A percentile compares a stretch with the other conserved stretches of the same genome.
phyloP scores from a whole-genome alignment of 2,329 filamentous ascomycete species.

The Aspergillus sp. region DNA sequence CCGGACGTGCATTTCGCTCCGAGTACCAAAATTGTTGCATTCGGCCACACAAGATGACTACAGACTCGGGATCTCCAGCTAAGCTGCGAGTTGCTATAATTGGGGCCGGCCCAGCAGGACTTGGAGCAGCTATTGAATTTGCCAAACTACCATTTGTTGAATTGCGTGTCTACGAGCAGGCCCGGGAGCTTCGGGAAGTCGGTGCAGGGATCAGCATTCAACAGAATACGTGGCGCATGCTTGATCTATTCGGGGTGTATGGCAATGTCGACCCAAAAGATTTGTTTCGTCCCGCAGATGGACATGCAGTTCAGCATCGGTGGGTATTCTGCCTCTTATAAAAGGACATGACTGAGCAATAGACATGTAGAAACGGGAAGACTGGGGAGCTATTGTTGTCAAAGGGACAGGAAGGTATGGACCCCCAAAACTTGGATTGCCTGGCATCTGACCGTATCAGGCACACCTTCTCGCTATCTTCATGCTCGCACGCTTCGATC shows the following conservation, averaged over 20 bases:
- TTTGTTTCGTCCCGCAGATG: slow-evolving; percentile 13
- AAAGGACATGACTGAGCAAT: not conserved
- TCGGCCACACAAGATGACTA: not conserved
- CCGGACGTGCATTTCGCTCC: too few species aligned
- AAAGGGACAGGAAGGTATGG: slow-evolving; percentile 8
- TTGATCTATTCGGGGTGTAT: slow-evolving; percentile 13
- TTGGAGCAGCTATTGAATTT: slow-evolving; percentile 17
- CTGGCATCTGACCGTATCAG: not conserved
- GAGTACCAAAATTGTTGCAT: not conserved
- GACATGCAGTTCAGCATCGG: slow-evolving; percentile 17
- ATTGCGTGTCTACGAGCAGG: slow-evolving; percentile 17
- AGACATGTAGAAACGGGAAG: slow-evolving; percentile 7
- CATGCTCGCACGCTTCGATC: slow-evolving; percentile 16
- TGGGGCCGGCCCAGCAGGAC: slow-evolving; percentile 18
- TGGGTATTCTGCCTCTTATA: not conserved
- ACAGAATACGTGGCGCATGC: slow-evolving; percentile 18
- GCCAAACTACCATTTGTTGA: slow-evolving; percentile 11
- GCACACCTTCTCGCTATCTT: slow-evolving; percentile 9
- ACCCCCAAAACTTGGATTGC: too few species aligned
- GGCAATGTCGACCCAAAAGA: slow-evolving; percentile 11
- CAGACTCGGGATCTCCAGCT: not conserved
- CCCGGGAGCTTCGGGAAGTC: slow-evolving; percentile 11
- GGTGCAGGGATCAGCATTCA: slow-evolving; percentile 17
- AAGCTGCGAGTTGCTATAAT: slow-evolving; percentile 17
- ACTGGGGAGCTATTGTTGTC: slow-evolving; percentile 14